Base-by-base conservation (phyloP, 805 yeast species). In the Yamadazyma paraphyllophila region DNA sequence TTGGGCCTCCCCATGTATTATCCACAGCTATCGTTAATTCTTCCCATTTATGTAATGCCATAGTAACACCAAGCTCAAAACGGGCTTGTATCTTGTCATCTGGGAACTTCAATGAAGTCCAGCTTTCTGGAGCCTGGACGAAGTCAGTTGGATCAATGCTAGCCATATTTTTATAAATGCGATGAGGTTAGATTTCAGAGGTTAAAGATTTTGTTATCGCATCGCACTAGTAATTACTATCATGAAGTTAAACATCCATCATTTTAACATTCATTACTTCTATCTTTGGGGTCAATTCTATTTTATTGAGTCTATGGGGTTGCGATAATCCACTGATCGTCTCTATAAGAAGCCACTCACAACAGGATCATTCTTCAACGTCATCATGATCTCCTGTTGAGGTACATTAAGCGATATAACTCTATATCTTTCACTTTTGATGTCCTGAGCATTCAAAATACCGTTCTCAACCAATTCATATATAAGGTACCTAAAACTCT, bases 1-100 rank as follows among this genome's bases (percentile, higher is more conserved):
- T 86, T 11, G 96, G 82, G 1, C 99, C 99, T 48, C 99, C 99
- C 98, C 99, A 94, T 26, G 76, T 72, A 62, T 88, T 89, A 5
- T 81, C 95, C 8, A 94, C 98, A 0, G 99, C 99, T 1, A 87
- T 85, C 39, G 79, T 76, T 42, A 94, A 70, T 17, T 86, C 90
- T 48, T 90, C 94, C 99, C 99, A 94, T 47, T 78, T 76, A 63
- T 91, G 81, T n/a, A 94, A 67, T 30, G 87, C 82, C 96, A 91
- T 86, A 26, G 96, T 84, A 1, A 88, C 91, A 9, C 97, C 99
- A 11, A 94, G 76, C 66, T 92, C 98, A 59, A 94, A 90, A 52
- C 86, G 82, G 13, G 87, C 89, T 64, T 87, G 96, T 54, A 82
- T 87, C 54, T 77, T 79, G 44, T 78, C 84, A 52, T 85, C 81